Percentiles rank a stretch among this genome's conserved stretches.
Conservation (phyloP, 768 basidiomycete species). For the Auricularia sp. region DNA sequence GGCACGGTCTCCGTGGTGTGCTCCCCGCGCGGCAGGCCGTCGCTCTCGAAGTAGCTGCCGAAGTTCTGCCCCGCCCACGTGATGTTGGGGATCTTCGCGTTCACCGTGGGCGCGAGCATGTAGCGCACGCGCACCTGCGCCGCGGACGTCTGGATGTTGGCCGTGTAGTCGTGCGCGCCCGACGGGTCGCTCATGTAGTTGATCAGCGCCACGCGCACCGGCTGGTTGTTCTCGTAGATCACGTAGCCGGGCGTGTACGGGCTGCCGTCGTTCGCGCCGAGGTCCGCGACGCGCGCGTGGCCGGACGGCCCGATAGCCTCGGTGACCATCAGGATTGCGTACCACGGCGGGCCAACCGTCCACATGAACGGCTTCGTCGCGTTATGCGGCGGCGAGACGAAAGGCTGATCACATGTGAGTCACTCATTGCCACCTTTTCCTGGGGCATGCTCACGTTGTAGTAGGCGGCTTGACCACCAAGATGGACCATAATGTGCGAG, state of each 20-base stretch:
- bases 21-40: slow-evolving; percentile 53
- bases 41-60: slow-evolving; percentile 48
- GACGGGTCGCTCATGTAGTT: slow-evolving; percentile 59
- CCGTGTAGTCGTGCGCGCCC: slow-evolving; percentile 44
- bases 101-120: slow-evolving; percentile 1
- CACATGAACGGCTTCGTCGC: slow-evolving; percentile 28
- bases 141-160: slow-evolving; percentile 38
- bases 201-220: slow-evolving; percentile 54
- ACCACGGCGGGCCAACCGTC: slow-evolving; percentile 68
- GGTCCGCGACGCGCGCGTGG: slow-evolving; percentile 55
- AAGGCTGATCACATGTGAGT: slow-evolving; percentile 13
- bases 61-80: slow-evolving; percentile 64
- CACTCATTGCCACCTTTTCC: neutral
- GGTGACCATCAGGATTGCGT: slow-evolving; percentile 57
- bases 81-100: slow-evolving; percentile 34
- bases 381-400: slow-evolving; percentile 36
- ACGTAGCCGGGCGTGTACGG: slow-evolving; percentile 56
- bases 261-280: slow-evolving; percentile 39
- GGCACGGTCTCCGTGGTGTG: slow-evolving; percentile 45
- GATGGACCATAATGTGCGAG: slow-evolving; percentile 39
- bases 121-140: slow-evolving; percentile 18
- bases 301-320: slow-evolving; percentile 60
- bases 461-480: slow-evolving; percentile 53
- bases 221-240: slow-evolving; percentile 60
- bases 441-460: slow-evolving; percentile 42